Conservation (phyloP, 768 basidiomycete species). For the Macrolepiota fuliginosa region DNA sequence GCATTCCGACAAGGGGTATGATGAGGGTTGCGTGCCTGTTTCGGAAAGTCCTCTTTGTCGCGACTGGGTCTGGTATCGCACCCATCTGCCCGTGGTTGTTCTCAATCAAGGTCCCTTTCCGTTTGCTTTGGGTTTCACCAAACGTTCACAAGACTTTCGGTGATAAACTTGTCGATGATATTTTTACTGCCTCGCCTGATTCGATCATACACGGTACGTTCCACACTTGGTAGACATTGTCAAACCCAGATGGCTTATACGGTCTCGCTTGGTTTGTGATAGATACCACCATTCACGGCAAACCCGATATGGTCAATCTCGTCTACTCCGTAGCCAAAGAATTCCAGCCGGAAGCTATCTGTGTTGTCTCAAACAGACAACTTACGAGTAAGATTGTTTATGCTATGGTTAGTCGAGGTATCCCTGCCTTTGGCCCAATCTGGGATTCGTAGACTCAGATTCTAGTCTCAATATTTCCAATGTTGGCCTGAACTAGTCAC, state of each 20-base stretch:
- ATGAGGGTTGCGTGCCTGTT: slow-evolving; percentile 48
- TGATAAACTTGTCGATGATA: slow-evolving; percentile 34
- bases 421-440: slow-evolving; percentile 40
- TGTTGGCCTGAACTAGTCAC: no score
- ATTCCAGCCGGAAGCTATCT: slow-evolving; percentile 38
- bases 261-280: no score
- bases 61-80: slow-evolving; percentile 47
- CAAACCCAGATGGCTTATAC: no score
- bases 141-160: slow-evolving; percentile 25
- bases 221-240: no score
- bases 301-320: slow-evolving; percentile 38
- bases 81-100: no score
- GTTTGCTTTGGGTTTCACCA: no score
- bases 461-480: no score
- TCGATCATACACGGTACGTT: slow-evolving; percentile 32
- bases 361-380: slow-evolving; percentile 39
- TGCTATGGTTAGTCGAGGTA: slow-evolving; percentile 21
- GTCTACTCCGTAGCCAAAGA: slow-evolving; percentile 36
- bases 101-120: no score
- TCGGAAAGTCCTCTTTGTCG: slow-evolving; percentile 49
- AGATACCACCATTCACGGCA: slow-evolving; percentile 36
- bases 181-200: slow-evolving; percentile 36
- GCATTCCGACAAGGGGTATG: slow-evolving; percentile 48
- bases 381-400: slow-evolving; percentile 33
- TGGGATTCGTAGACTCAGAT: slow-evolving; percentile 28